A percentile compares a stretch with the other conserved stretches of the same genome.
phyloP scores from a whole-genome alignment of 2,329 filamentous ascomycete genomes.

The Aphanocladium album region DNA sequence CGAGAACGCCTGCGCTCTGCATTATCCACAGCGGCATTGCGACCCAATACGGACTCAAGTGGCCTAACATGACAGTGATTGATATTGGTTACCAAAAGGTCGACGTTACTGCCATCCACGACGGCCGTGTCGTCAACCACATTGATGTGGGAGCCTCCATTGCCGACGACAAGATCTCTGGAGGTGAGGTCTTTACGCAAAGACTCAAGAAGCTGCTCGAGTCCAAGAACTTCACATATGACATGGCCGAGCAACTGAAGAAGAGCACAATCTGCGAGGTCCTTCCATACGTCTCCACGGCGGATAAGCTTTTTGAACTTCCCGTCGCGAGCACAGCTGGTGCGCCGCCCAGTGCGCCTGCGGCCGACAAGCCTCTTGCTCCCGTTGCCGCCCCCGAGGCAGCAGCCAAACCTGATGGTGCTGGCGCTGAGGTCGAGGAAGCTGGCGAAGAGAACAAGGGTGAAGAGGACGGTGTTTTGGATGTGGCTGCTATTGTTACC shows the following conservation, averaged over 20 bases:
- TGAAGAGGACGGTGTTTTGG: constrained; percentile 67
- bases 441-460: constrained; percentile 36
- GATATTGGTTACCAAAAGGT: constrained; percentile 92
- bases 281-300: constrained; percentile 48
- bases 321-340: constrained; percentile 31
- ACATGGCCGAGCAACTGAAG: constrained; percentile 69
- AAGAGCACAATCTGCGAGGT: constrained; percentile 63
- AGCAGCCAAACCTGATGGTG: background rate
- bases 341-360: constrained; percentile 25
- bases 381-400: constrained; percentile 18
- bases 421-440: constrained; percentile 29
- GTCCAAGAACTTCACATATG: constrained; percentile 52
- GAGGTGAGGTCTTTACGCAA: constrained; percentile 82
- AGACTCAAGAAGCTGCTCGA: constrained; percentile 63
- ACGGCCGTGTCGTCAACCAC: constrained; percentile 69
- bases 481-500: constrained; percentile 80
- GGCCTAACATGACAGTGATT: constrained; percentile 74
- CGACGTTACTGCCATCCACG: constrained; percentile 84
- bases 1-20: constrained; percentile 86
- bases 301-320: constrained; percentile 43
- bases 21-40: constrained; percentile 86
- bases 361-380: constrained; percentile 3
- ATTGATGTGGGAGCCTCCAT: constrained; percentile 56
- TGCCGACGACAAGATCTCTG: constrained; percentile 54
- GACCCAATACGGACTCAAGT: constrained; percentile 75